Conservation (phyloP, 169 alveolate genomes). For the Plasmodium knowlesi region DNA sequence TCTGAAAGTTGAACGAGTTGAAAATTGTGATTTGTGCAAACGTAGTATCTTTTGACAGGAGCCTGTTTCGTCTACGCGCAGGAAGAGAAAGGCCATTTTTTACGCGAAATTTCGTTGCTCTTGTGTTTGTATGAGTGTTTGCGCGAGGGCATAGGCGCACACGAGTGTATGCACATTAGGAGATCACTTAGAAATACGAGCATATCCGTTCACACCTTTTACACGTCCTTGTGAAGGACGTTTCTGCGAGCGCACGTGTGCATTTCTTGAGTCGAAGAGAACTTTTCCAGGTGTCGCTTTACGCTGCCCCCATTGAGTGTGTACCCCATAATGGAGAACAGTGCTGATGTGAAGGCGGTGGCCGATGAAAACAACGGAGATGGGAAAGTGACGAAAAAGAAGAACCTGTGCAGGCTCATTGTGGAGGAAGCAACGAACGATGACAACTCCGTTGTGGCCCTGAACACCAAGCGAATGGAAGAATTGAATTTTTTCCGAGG, state of each 20-base stretch:
- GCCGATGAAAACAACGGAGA: constrained; percentile 46
- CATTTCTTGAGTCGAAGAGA: neutral
- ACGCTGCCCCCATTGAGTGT: neutral
- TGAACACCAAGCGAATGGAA: constrained; percentile 93
- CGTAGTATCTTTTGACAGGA: neutral
- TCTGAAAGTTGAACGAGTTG: neutral
- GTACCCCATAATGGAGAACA: constrained; percentile 50
- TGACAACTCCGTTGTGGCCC: constrained; percentile 98
- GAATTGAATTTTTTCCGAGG: constrained; percentile 98
- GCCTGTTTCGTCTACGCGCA: neutral
- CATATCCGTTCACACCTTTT: neutral
- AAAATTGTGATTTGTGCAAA: neutral
- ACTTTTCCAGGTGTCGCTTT: neutral
- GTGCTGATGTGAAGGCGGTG: constrained; percentile 17
- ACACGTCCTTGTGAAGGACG: neutral
- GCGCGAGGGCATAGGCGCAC: neutral
- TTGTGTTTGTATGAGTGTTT: neutral
- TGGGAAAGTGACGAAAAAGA: constrained; percentile 42
- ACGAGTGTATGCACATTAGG: neutral
- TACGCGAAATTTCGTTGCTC: neutral
- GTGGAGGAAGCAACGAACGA: constrained; percentile 99
- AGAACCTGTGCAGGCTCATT: constrained; percentile 87
- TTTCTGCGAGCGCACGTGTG: neutral
- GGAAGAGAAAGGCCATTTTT: neutral
- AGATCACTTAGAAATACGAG: neutral